Base-by-base conservation (phyloP, 495 filamentous ascomycete genomes). In the Chaetomium fimeti region DNA sequence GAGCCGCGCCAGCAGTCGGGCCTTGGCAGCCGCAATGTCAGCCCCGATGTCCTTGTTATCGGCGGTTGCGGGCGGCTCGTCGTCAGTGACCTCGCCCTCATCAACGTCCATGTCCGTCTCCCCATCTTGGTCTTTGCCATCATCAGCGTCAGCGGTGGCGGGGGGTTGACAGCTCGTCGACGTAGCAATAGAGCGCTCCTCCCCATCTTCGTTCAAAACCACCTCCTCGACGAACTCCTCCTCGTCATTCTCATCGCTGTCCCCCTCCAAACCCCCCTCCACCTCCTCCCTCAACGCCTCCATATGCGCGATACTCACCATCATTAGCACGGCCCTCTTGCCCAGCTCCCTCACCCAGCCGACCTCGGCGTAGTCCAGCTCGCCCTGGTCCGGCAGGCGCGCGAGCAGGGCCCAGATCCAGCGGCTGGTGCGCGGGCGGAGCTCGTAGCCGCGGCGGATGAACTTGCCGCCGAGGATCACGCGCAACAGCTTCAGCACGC, bases 331-430 rank as follows among this genome's bases (percentile, higher is more conserved):
- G 8, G 86, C 85, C 53, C 80, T 79, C 77, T 86, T 85, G 2
- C 80, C 85, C 29, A 89, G 72, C 53, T 87, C 87, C 32, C 85
- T 73, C 25, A 89, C 73, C 62, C 76, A 77, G 8, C 82, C 81
- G 16, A 89, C 79, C 66, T 88, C 80, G 28, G 82, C 75, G 66
- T 82, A 83, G 43, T 75, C 76, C 69, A 90, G 75, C 64, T 84
- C 81, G 0, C 86, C 86, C 5, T 78, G 61, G 27, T 86, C 85
- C 1, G 81, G 81, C 16, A 88, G 66, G 47, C 81, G 77, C 2
- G 83, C 86, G 9, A 90, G 76, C 49, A 90, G 68, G 3, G 81
- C 77, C 87, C 87, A 90, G 13, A 84, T 73, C 87, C 87, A 90
- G 24, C 77, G 72, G 61, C 85, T 84, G 0, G 79, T 81, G 18